Evolutionary conservation across 768 basidiomycete species (phyloP), one percentile per base, ranked within the genome.

Genomic region (Tulasnella calospora): DNA sequence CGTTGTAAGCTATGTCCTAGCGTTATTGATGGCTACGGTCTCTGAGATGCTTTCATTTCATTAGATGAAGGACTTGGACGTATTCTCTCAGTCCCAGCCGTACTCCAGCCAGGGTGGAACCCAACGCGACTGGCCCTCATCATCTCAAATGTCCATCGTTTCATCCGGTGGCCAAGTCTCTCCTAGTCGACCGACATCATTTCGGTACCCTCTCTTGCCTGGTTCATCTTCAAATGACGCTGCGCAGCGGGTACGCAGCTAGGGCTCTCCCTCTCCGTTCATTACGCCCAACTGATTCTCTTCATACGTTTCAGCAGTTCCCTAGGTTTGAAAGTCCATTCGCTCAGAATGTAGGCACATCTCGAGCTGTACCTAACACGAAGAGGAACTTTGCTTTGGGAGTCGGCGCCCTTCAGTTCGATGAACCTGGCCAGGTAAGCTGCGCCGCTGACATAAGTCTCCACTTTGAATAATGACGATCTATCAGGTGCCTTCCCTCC

Each of bases 51-150:
- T 3, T 27, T 67, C 61, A 1, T 67, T 27, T 30, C 9, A 67
- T 33, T 13, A 67, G 61, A 72, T 72, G 71, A 72, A 46, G 71
- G 71, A 72, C 36, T 33, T 72, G n/a, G 71, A 72, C 35, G 38
- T 40, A 13, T 72, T 72, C 36, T 72, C 71, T 72, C 71, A 72
- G 27, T 72, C 71, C 8, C 71, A 72, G 44, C 38, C 44, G 36
- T 72, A 40, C 71, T 72, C 71, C 7, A 72, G 71, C 71, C 71
- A 72, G 41, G 71, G 38, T 3, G 71, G 71, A 1, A 72, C 71
- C 5, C 71, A 72, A 27, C 44, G 36, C 71, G 71, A 72, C n/a
- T 67, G 21, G 21, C 7, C 27, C 17, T 67, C 61, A 13, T 67
- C 61, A 30, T 67, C 61, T 13, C 61, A 67, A 33, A 67, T 67